Evolutionary conservation across 768 basidiomycete species (phyloP).

Genomic region (Tremella fuciformis): DNA sequence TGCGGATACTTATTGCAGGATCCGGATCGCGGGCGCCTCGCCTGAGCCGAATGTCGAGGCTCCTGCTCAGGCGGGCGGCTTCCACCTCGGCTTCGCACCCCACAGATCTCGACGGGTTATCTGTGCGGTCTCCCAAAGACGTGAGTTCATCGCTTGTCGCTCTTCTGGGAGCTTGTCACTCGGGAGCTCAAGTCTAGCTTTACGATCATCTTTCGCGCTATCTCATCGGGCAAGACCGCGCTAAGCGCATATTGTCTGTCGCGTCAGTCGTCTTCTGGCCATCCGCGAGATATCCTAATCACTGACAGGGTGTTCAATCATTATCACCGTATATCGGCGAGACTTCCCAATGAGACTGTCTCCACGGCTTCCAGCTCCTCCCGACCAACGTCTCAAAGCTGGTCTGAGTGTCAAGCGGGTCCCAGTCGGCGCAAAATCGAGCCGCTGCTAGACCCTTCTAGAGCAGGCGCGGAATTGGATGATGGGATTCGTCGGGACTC

Average conservation of each 20-base stretch:
- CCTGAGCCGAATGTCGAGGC: too few relatives aligned
- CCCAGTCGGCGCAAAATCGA: not conserved
- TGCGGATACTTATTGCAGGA: too few relatives aligned
- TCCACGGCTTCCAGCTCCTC: conserved; percentile 13
- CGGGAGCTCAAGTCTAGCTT: conserved; percentile 58
- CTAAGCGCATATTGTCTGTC: conserved; percentile 90
- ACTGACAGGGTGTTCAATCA: conserved; percentile 76
- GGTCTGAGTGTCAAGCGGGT: not conserved
- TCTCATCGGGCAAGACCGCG: conserved; percentile 84
- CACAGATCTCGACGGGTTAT: conserved; percentile 6
- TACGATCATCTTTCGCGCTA: conserved; percentile 82
- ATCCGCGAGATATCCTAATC: not conserved
- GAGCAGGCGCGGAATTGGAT: conserved; percentile 26
- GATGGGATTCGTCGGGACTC: conserved; percentile 23
- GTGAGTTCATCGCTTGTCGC: conserved; percentile 17
- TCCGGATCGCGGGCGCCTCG: too few relatives aligned
- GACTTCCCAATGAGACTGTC: not conserved
- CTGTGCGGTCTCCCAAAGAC: conserved; percentile 35
- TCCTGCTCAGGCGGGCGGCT: too few relatives aligned
- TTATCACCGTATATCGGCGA: conserved; percentile 68
- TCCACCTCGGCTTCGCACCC: not conserved
- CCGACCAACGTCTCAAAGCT: conserved; percentile 3
- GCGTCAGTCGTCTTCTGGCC: conserved; percentile 62
- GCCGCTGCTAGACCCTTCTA: conserved; percentile 20
- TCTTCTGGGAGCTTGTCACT: not conserved